Conservation (phyloP, 306 rosid genomes). For the Castanea sativa region DNA sequence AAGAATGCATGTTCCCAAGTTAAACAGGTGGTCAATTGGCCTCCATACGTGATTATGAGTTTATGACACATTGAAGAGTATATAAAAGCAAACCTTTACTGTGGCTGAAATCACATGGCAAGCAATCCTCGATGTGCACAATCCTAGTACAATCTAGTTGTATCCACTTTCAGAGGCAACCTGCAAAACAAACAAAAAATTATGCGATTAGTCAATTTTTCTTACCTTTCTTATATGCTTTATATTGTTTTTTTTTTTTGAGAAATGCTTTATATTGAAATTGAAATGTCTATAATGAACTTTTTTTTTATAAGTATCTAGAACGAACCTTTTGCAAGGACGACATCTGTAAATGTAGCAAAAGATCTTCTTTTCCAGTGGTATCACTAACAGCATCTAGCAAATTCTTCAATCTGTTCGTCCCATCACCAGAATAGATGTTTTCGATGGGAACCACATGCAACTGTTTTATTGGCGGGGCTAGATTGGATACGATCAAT, state of each 20-base stretch:
- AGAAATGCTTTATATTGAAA: no score
- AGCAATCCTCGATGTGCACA: constrained; percentile 86
- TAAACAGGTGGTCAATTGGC: background rate
- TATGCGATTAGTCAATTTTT: background rate
- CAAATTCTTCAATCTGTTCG: constrained; percentile 42
- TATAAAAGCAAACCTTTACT: constrained; percentile 56
- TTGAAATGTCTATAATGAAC: no score
- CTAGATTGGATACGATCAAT: constrained; percentile 52
- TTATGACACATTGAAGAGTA: background rate
- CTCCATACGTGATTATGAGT: background rate
- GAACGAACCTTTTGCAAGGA: constrained; percentile 75
- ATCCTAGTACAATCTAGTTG: constrained; percentile 73
- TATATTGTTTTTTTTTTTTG: no score
- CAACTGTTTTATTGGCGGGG: constrained; percentile 61
- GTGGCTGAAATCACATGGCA: constrained; percentile 78
- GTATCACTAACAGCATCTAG: constrained; percentile 54
- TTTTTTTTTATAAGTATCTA: background rate
- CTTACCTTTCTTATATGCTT: background rate
- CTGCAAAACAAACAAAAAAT: constrained; percentile 26
- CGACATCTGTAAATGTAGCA: constrained; percentile 65
- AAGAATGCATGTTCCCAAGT: background rate
- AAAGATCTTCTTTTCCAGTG: constrained; percentile 85
- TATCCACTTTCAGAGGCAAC: constrained; percentile 72
- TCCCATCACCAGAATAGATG: constrained; percentile 48
- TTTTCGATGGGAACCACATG: constrained; percentile 68